These are phyloP conservation scores for Tympanopsis confertula DNA, from an alignment of 2,329 filamentous ascomycete species.

Conservation along the genomic window DNA sequence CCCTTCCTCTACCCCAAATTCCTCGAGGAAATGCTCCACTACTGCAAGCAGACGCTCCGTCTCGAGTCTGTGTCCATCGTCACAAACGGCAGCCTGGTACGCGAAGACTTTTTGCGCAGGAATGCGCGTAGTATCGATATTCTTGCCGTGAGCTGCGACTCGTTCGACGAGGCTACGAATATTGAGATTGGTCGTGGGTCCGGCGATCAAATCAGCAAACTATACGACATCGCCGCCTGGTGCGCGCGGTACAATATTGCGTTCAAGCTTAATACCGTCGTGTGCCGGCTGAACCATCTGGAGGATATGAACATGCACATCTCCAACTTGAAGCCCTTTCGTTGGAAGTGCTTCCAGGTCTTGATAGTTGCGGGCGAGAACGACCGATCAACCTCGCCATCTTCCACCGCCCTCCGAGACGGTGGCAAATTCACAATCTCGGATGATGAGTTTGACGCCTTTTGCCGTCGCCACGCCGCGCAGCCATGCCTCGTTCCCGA, in stretches of 20 bases:
- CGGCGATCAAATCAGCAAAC: conserved; percentile 30
- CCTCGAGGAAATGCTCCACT: conserved; percentile 28
- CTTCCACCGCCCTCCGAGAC: too few species aligned
- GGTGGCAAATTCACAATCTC: conserved; percentile 30
- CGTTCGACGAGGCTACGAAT: conserved; percentile 36
- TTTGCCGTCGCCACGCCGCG: conserved; percentile 29
- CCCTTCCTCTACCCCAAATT: conserved; percentile 35
- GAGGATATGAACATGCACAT: conserved; percentile 34
- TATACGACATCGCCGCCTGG: conserved; percentile 29
- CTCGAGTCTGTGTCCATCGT: conserved; percentile 41
- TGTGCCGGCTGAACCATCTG: conserved; percentile 31
- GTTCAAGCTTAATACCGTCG: conserved; percentile 47
- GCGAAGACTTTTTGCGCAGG: conserved; percentile 24
- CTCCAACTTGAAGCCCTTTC: conserved; percentile 27
- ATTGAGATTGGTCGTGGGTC: conserved; percentile 34
- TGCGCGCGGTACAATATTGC: conserved; percentile 33
- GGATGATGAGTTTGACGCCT: conserved; percentile 29
- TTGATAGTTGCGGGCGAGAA: conserved; percentile 41
- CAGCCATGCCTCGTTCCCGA: conserved; percentile 32
- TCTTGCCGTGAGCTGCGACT: conserved; percentile 42
- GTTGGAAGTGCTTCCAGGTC: conserved; percentile 44
- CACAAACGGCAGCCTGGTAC: conserved; percentile 37
- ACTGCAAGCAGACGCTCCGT: conserved; percentile 31
- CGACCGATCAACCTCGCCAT: too few species aligned
- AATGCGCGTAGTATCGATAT: conserved; percentile 35